These are phyloP conservation scores for Salicornia ramosissima DNA, from an alignment of 148 eudicot species.

Conservation along the genomic window DNA sequence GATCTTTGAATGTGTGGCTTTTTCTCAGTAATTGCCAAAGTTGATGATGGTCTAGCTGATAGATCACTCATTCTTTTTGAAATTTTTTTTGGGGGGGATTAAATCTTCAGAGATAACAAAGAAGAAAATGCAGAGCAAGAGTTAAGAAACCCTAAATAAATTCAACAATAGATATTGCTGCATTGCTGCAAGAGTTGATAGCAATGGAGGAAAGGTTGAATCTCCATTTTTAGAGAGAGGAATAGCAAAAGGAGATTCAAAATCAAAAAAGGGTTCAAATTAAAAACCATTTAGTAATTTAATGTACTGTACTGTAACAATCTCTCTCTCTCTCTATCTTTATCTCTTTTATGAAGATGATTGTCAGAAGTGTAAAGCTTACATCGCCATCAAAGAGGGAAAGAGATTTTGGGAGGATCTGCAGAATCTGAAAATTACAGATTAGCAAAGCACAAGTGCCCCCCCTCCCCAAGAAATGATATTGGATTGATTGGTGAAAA, in stretches of 20 bases:
- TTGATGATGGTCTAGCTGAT: conserved; percentile 33
- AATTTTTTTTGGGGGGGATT: background rate
- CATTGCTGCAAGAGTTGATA: background rate
- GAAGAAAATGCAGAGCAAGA: too few species aligned
- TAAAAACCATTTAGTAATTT: too few species aligned
- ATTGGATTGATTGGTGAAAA: background rate
- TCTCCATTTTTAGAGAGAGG: background rate
- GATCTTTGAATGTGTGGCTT: conserved; percentile 40
- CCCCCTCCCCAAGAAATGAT: background rate
- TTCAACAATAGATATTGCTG: background rate
- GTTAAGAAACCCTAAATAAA: background rate
- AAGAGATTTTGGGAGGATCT: conserved; percentile 4
- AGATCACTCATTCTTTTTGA: conserved; percentile 20
- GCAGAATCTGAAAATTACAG: background rate
- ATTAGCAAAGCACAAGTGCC: background rate
- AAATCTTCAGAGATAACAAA: background rate
- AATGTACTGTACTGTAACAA: background rate
- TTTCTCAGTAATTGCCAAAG: conserved; percentile 66
- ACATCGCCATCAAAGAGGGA: conserved; percentile 21
- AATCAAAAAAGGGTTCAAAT: background rate
- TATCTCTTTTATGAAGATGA: background rate
- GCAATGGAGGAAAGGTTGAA: background rate
- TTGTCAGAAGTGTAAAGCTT: conserved; percentile 8
- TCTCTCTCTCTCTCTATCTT: background rate
- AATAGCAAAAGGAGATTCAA: background rate